Evolutionary conservation across 2,329 filamentous ascomycete genomes (phyloP), one percentile per base, ranked within the genome.

Genomic region (Colletotrichum salicis): DNA sequence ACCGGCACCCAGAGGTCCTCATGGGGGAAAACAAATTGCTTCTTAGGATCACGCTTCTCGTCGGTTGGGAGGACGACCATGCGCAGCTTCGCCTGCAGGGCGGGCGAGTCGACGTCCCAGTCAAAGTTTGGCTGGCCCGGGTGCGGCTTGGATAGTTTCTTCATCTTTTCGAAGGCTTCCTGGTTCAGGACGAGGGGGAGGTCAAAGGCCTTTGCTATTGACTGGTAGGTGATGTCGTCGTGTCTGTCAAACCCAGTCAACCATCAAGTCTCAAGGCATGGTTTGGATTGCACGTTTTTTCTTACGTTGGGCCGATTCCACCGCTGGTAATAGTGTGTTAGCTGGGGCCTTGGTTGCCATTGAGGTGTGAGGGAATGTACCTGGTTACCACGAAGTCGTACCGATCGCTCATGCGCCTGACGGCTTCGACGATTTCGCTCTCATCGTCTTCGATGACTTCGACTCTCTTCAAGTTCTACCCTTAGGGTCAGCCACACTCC

Each of bases 381-480:
- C 88, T 96, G 7, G 96, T 98, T 5, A 98, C 94, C 57, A 99
- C 94, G 80, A 98, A 94, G 82, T 98, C 96, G 80, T 98, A 98
- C 74, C 89, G 91, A 64, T 89, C 87, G 79, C 94, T 97, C 95
- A 99, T 97, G 74, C 95, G 91, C 64, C 88, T 88, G 6, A 94
- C 92, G 1, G 95, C 94, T 81, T 98, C 95, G 63, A 96, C 86
- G 78, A 99, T 98, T 77, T 98, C 95, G 73, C 86, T 85, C 79
- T 97, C 94, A 74, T 98, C 95, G 78, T 99, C 96, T 73, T 94
- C 92, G 77, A 98, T 96, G 70, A 98, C 95, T 81, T 98, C 96
- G 66, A 98, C 87, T 58, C 95, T 89, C 82, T 96, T 96, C 75
- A 99, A 84, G 74, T 90, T 86, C 89, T 91, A 55, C 7, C 7